A percentile compares a stretch with the other conserved stretches of the same genome.
These are phyloP conservation scores for Syncephalastrum monosporum DNA, from an alignment of 371 early-diverging fungal species.

Conservation along the genomic window DNA sequence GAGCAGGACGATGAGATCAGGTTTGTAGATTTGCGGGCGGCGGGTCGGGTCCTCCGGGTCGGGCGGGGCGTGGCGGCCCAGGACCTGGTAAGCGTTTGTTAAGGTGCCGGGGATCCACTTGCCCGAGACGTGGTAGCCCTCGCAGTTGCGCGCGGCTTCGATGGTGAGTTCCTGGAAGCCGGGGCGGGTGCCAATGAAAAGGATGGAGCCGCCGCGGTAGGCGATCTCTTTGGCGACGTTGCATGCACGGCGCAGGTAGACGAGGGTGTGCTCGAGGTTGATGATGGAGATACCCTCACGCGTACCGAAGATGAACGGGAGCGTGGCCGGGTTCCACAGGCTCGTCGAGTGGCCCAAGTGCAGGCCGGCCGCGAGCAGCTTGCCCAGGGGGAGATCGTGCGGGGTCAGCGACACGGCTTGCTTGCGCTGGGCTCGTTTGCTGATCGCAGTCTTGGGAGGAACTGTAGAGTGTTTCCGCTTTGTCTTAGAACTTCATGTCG, in stretches of 20 bases:
- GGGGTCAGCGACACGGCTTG: slow-evolving; percentile 31
- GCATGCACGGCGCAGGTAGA: slow-evolving; percentile 84
- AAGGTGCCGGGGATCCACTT: slow-evolving; percentile 91
- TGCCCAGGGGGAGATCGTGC: slow-evolving; percentile 62
- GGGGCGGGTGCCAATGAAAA: slow-evolving; percentile 89
- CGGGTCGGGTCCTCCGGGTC: slow-evolving; percentile 56
- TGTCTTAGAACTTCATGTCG: too few relatives aligned
- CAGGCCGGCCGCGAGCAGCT: slow-evolving; percentile 83
- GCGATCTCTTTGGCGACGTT: slow-evolving; percentile 76
- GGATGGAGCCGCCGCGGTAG: slow-evolving; percentile 76
- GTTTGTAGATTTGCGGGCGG: slow-evolving; percentile 66
- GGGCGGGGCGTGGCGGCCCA: slow-evolving; percentile 62
- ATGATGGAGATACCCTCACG: slow-evolving; percentile 93
- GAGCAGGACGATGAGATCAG: slow-evolving; percentile 87
- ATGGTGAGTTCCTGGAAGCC: slow-evolving; percentile 66
- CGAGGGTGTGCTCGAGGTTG: slow-evolving; percentile 91
- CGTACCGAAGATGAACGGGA: slow-evolving; percentile 88
- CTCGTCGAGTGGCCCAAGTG: slow-evolving; percentile 89
- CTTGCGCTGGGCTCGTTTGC: slow-evolving; percentile 12
- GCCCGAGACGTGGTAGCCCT: slow-evolving; percentile 78
- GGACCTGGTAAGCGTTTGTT: slow-evolving; percentile 81
- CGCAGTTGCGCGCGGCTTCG: slow-evolving; percentile 78
- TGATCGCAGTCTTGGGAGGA: too few relatives aligned
- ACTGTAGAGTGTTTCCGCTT: too few relatives aligned
- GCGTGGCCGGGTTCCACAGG: slow-evolving; percentile 79